Conservation (phyloP, 1,139 yeast genomes). For the Zygoascus hellenicus region DNA sequence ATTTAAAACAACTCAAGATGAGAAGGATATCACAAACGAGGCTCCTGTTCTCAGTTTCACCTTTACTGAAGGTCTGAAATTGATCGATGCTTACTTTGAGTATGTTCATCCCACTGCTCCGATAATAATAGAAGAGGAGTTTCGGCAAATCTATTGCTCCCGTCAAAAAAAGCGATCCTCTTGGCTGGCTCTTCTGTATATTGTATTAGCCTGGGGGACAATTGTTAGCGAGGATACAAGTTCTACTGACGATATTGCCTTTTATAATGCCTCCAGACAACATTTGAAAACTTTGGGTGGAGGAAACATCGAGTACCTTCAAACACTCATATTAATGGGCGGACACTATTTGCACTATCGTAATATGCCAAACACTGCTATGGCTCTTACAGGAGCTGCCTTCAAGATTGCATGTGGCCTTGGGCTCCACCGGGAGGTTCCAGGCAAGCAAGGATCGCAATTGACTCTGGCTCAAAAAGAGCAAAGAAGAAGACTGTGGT, state of each 20-base stretch:
- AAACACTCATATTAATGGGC: slow-evolving; percentile 11
- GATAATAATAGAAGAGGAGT: slow-evolving; percentile 8
- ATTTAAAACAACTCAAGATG: neutral
- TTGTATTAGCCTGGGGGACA: slow-evolving; percentile 13
- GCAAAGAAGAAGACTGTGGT: slow-evolving; percentile 11
- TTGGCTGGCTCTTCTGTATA: slow-evolving; percentile 12
- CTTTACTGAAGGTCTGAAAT: slow-evolving; percentile 9
- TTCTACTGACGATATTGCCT: slow-evolving; percentile 8
- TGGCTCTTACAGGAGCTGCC: slow-evolving; percentile 12
- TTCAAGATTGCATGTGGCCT: slow-evolving; percentile 12
- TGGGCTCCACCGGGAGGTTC: slow-evolving; percentile 12
- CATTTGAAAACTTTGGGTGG: slow-evolving; percentile 6
- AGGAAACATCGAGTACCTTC: slow-evolving; percentile 10
- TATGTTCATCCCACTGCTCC: slow-evolving; percentile 12
- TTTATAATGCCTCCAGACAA: slow-evolving; percentile 3
- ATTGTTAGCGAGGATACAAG: slow-evolving; percentile 5
- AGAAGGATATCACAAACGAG: neutral
- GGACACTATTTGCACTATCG: slow-evolving; percentile 12
- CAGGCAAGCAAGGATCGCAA: neutral
- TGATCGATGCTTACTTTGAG: slow-evolving; percentile 13
- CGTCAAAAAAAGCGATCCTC: slow-evolving; percentile 7
- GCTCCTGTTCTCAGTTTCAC: neutral
- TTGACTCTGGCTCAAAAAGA: slow-evolving; percentile 5
- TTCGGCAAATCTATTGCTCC: slow-evolving; percentile 8
- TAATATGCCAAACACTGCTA: slow-evolving; percentile 12